A percentile compares a stretch with the other conserved stretches of the same genome.
These are phyloP conservation scores for Coniophora puteana DNA, from an alignment of 1,284 basidiomycete species.

Conservation along the genomic window DNA sequence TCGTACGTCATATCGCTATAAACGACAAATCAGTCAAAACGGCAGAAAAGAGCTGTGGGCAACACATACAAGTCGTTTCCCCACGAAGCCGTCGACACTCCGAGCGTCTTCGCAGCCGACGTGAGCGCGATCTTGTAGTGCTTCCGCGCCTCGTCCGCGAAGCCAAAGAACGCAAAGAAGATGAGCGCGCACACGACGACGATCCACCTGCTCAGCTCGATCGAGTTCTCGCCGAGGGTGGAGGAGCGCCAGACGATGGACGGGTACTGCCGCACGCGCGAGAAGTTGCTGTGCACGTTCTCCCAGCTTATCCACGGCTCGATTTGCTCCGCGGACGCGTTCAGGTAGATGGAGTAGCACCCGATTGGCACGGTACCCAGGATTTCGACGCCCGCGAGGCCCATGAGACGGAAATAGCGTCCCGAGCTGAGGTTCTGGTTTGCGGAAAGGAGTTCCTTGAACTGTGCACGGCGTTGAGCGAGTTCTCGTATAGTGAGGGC, in stretches of 20 bases:
- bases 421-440: slow-evolving; percentile 27
- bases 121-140: slow-evolving; percentile 45
- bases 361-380: slow-evolving; percentile 30
- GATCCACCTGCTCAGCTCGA: slow-evolving; percentile 43
- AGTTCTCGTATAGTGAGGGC: slow-evolving; percentile 29
- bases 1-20: slow-evolving; percentile 21
- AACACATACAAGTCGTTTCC: too few relatives aligned
- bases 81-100: too few relatives aligned
- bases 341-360: slow-evolving; percentile 23
- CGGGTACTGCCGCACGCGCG: slow-evolving; percentile 34
- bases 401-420: slow-evolving; percentile 51
- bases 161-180: slow-evolving; percentile 68
- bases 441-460: slow-evolving; percentile 25
- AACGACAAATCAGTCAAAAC: too few relatives aligned
- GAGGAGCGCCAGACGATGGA: slow-evolving; percentile 33
- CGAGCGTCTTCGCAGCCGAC: slow-evolving; percentile 44
- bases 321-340: slow-evolving; percentile 21
- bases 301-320: slow-evolving; percentile 52
- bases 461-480: slow-evolving; percentile 24
- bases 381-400: slow-evolving; percentile 37
- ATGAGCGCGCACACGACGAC: slow-evolving; percentile 40
- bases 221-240: not conserved
- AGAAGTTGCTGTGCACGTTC: slow-evolving; percentile 49
- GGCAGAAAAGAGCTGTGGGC: too few relatives aligned
- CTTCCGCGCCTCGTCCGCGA: slow-evolving; percentile 60